A percentile compares a stretch with the other conserved stretches of the same genome.
These are phyloP conservation scores for Stachybotrys chlorohalonatus DNA, from an alignment of 2,329 filamentous ascomycete species.

Conservation along the genomic window DNA sequence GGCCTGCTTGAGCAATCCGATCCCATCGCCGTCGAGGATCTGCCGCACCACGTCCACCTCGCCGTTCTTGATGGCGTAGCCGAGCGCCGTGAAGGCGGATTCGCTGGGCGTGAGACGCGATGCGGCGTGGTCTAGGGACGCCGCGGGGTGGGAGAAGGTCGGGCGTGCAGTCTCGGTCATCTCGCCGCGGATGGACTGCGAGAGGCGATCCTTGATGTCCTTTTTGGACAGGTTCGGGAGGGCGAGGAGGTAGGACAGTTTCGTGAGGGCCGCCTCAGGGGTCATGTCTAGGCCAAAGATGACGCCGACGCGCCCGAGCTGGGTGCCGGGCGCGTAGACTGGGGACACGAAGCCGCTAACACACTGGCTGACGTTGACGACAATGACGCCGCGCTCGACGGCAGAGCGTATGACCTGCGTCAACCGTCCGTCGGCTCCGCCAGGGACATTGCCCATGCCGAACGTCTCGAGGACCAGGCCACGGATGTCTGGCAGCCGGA, in stretches of 20 bases:
- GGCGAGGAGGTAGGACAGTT: conserved; percentile 78
- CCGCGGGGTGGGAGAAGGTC: conserved; percentile 66
- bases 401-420: conserved; percentile 69
- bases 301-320: conserved; percentile 73
- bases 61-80: conserved; percentile 69
- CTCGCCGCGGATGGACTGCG: conserved; percentile 70
- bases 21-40: conserved; percentile 57
- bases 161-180: conserved; percentile 68
- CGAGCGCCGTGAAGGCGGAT: conserved; percentile 66
- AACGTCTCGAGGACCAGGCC: conserved; percentile 87
- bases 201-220: conserved; percentile 64
- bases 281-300: conserved; percentile 87
- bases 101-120: conserved; percentile 37
- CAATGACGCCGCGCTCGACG: conserved; percentile 70
- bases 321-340: conserved; percentile 69
- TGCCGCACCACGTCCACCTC: conserved; percentile 57
- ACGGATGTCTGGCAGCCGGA: conserved; percentile 65
- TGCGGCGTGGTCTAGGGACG: conserved; percentile 33
- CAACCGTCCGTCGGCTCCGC: conserved; percentile 69
- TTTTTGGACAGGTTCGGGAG: conserved; percentile 51
- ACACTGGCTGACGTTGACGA: conserved; percentile 91
- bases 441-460: conserved; percentile 85
- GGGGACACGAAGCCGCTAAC: conserved; percentile 67
- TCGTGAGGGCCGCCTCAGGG: conserved; percentile 82
- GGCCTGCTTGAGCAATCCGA: conserved; percentile 59